Conservation (phyloP, 176 grass and related monocot genomes). For the Elaeis guineensis region DNA sequence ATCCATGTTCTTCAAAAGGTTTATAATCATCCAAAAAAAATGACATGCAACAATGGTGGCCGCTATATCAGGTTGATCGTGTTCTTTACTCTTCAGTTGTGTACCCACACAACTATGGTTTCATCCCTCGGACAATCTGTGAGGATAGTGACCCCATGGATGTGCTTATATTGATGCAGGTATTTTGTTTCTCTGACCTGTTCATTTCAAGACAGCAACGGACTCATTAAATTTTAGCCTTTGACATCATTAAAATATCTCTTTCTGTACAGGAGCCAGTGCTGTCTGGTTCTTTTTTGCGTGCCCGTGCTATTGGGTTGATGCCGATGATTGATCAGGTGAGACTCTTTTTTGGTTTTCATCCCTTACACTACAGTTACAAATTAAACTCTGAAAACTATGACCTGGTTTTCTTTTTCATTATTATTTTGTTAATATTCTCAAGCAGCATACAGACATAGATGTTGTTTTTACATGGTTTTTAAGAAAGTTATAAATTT, state of each 20-base stretch:
- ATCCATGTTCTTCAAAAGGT: too few relatives aligned
- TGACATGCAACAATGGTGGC: not conserved
- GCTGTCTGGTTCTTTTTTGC: slow-evolving; percentile 78
- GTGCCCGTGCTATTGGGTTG: slow-evolving; percentile 92
- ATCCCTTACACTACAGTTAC: too few relatives aligned
- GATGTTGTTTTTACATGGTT: too few relatives aligned
- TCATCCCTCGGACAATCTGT: slow-evolving; percentile 87
- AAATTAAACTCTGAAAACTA: too few relatives aligned
- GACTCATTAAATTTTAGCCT: too few relatives aligned
- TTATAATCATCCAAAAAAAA: too few relatives aligned
- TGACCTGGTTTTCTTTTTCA: too few relatives aligned
- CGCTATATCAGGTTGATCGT: slow-evolving; percentile 78
- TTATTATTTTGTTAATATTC: too few relatives aligned
- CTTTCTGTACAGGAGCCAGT: slow-evolving; percentile 63
- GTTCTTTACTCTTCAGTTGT: slow-evolving; percentile 97
- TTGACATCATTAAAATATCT: not conserved
- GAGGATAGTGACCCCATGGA: slow-evolving; percentile 93
- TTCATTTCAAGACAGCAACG: too few relatives aligned
- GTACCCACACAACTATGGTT: slow-evolving; percentile 97
- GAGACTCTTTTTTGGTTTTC: not conserved
- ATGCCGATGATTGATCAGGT: slow-evolving; percentile 99
- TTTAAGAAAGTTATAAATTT: too few relatives aligned
- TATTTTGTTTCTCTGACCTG: slow-evolving; percentile 7
- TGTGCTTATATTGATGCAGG: slow-evolving; percentile 93
- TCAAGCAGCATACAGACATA: too few relatives aligned